Evolutionary conservation across 106 monocot genomes (phyloP), one percentile per base, ranked within the genome.

Genomic region (Dioscorea alata): DNA sequence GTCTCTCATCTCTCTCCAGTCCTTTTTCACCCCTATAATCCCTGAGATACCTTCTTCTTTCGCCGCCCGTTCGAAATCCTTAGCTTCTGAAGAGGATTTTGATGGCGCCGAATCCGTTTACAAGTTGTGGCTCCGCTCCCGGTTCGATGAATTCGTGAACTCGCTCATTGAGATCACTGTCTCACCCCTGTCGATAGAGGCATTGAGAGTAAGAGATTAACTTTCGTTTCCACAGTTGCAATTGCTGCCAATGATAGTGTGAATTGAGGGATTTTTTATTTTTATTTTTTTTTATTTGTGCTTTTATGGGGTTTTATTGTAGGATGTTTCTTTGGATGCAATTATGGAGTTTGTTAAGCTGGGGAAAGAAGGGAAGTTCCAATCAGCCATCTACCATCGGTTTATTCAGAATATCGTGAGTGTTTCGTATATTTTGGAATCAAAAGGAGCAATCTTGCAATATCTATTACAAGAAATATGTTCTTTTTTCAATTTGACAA

Each of bases 281-380:
- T 50, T 50, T 65, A n/a, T 58, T 21, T 12, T 17, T 48, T 31
- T 52, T 61, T 20, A 28, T 35, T 17, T 48, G 50, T 21, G 42
- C 6, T 23, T 50, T 23, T 32, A 14, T 67, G 49, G 18, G 33
- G 21, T 48, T 21, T 56, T 53, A 0, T 51, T 25, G 50, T 60
- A 94, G 95, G 91, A 91, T 78, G 83, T 91, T 52, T 83, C 75
- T 14, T 57, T 91, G 70, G 91, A 95, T 66, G 84, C 86, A 12
- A 52, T 91, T 25, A 88, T 88, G 91, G 94, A 95, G 75, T 86
- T 95, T 65, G 86, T 95, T 49, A 91, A 95, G 86, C 74, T 75
- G 63, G 86, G 88, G 23, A 95, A 83, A 62, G 71, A 71, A 15
- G 88, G 88, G 48, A 81, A 61, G 31, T 91, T 91, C 50, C 79